These are phyloP conservation scores for Ceriops tagal DNA, from an alignment of 345 rosid genomes.

Conservation along the genomic window DNA sequence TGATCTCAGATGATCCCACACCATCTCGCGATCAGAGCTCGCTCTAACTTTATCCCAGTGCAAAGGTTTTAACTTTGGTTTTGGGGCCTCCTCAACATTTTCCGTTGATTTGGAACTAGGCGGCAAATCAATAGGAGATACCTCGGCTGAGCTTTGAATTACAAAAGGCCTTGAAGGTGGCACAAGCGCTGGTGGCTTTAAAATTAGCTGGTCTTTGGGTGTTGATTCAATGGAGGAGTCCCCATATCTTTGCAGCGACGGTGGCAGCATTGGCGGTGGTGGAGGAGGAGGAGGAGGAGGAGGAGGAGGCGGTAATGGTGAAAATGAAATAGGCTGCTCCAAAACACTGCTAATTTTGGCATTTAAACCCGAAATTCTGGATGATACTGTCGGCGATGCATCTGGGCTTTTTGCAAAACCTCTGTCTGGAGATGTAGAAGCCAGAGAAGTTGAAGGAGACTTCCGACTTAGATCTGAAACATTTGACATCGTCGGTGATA, in stretches of 20 bases:
- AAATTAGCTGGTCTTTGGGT: slow-evolving; percentile 35
- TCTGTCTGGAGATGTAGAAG: slow-evolving; percentile 52
- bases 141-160: slow-evolving; percentile 33
- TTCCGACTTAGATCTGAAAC: slow-evolving; percentile 30
- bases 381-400: slow-evolving; percentile 31
- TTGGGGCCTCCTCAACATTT: slow-evolving; percentile 40
- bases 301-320: slow-evolving; percentile 32
- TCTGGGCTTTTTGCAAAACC: slow-evolving; percentile 27
- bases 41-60: slow-evolving; percentile 99
- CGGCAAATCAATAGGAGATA: slow-evolving; percentile 47
- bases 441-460: slow-evolving; percentile 43
- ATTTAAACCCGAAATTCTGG: slow-evolving; percentile 28
- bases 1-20: slow-evolving; percentile 78
- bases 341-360: slow-evolving; percentile 26
- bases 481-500: slow-evolving; percentile 19
- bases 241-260: slow-evolving; percentile 31
- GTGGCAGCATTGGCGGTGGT: slow-evolving; percentile 16
- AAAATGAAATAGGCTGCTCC: slow-evolving; percentile 29
- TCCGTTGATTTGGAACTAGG: slow-evolving; percentile 29
- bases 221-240: slow-evolving; percentile 31
- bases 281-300: slow-evolving; percentile 35
- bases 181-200: slow-evolving; percentile 55
- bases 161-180: slow-evolving; percentile 71
- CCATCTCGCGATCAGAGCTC: slow-evolving; percentile 97
- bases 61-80: slow-evolving; percentile 75